phyloP scores from a whole-genome alignment of 1,284 basidiomycete species.

The Pholiota adiposa region DNA sequence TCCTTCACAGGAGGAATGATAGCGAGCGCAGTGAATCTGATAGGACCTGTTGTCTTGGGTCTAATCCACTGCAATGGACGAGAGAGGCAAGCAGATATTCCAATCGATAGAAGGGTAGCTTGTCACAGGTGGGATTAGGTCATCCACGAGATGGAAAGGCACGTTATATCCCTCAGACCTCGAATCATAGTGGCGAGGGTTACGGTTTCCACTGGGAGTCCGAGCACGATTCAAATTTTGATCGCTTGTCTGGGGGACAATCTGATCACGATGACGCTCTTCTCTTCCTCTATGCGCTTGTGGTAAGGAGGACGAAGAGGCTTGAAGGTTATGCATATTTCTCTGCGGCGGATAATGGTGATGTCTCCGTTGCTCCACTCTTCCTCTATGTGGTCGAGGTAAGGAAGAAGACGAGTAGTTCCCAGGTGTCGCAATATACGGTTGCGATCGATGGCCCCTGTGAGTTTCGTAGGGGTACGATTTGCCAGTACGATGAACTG shows the following conservation, averaged over 20 bases:
- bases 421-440: not conserved
- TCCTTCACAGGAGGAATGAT: not conserved
- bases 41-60: not conserved
- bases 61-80: not conserved
- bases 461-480: not conserved
- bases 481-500: not conserved
- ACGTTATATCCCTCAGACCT: not conserved
- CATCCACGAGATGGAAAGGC: not conserved
- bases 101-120: not conserved
- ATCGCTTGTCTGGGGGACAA: not conserved
- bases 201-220: not conserved
- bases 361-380: not conserved
- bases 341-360: not conserved
- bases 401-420: not conserved
- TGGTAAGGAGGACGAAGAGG: not conserved
- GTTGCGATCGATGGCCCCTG: not conserved
- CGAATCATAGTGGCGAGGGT: not conserved
- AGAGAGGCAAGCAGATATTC: not conserved
- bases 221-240: not conserved
- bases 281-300: not conserved
- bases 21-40: not conserved
- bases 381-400: not conserved
- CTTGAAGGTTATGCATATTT: not conserved
- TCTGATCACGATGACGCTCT: not conserved
- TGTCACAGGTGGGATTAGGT: not conserved